phyloP scores from a whole-genome alignment of 2,329 filamentous ascomycete species.

The Arthrinium puccinioides region DNA sequence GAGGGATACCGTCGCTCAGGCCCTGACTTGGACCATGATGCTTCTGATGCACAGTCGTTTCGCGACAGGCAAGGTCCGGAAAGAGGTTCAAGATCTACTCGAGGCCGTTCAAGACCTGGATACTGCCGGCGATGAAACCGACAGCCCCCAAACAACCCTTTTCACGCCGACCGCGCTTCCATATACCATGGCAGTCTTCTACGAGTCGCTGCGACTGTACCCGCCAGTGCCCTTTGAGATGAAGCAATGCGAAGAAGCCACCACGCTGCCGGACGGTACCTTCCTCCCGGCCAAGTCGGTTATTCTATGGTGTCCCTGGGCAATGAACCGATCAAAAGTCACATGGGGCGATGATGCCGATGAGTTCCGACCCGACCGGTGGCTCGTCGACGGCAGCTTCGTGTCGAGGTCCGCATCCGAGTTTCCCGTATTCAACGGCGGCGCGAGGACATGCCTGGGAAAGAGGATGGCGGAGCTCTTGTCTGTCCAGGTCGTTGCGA shows the following conservation, averaged over 20 bases:
- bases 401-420: conserved; percentile 42
- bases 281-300: conserved; percentile 45
- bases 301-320: conserved; percentile 58
- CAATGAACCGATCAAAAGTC: conserved; percentile 49
- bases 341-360: conserved; percentile 53
- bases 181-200: conserved; percentile 54
- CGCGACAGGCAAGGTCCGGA: conserved; percentile 31
- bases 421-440: conserved; percentile 60
- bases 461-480: conserved; percentile 59
- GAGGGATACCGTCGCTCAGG: conserved; percentile 58
- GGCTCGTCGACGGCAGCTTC: conserved; percentile 37
- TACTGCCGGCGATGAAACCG: conserved; percentile 3
- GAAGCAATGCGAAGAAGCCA: conserved; percentile 46
- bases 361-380: conserved; percentile 48
- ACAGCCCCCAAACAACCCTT: conserved; percentile 8
- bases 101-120: conserved; percentile 8
- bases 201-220: conserved; percentile 54
- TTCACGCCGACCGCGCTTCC: conserved; percentile 39
- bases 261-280: conserved; percentile 54
- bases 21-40: conserved; percentile 58
- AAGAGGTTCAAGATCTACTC: conserved; percentile 30
- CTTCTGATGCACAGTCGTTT: conserved; percentile 45
- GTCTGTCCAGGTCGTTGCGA: conserved; percentile 47
- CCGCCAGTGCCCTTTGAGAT: conserved; percentile 62
- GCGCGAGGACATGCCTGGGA: conserved; percentile 52